Evolutionary conservation across 2,329 filamentous ascomycete genomes (phyloP), one percentile per base, ranked within the genome.

Genomic region (Fusarium goolgardi): DNA sequence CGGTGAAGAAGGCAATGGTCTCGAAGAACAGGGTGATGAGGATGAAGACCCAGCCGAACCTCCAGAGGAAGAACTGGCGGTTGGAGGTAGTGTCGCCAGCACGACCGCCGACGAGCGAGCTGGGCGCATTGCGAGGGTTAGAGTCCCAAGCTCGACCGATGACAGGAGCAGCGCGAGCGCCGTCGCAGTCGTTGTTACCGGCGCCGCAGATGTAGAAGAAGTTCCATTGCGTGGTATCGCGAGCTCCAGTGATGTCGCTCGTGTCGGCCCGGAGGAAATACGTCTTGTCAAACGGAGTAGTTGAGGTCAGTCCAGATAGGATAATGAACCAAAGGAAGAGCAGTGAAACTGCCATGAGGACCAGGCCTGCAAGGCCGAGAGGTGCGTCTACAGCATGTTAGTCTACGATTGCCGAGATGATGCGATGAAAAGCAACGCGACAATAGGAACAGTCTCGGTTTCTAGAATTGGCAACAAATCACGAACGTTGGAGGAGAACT

Each of bases 11-110:
- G 65, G 90, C 87, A 27, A 88, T 57, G 47, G 87, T 84, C 66
- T 87, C 87, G 78, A 97, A 96, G 83, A 97, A 89, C 37, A 97
- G 86, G 20, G 89, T 88, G 70, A 98, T 90, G 58, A 98, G 83
- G 82, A 92, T 92, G 80, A 97, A 96, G 37, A 94, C 93, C 87
- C 95, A 98, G 78, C 93, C 91, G 82, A 97, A 97, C 40, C 95
- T 88, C 82, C 93, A 96, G 76, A 96, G 85, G 80, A 94, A 93
- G 82, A 86, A 98, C 83, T 90, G 97, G 67, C 81, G 80, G 23
- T 67, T 77, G 65, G 84, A 85, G 8, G 88, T 90, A 5, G 86
- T 89, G 60, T 79, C 68, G 61, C 81, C 80, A 61, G 81, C 87
- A 71, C 88, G 83, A 12, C 67, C 59, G 40, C 90, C 85, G 37